These are phyloP conservation scores for Malassezia caprae DNA, from an alignment of 1,284 basidiomycete species.

Conservation along the genomic window DNA sequence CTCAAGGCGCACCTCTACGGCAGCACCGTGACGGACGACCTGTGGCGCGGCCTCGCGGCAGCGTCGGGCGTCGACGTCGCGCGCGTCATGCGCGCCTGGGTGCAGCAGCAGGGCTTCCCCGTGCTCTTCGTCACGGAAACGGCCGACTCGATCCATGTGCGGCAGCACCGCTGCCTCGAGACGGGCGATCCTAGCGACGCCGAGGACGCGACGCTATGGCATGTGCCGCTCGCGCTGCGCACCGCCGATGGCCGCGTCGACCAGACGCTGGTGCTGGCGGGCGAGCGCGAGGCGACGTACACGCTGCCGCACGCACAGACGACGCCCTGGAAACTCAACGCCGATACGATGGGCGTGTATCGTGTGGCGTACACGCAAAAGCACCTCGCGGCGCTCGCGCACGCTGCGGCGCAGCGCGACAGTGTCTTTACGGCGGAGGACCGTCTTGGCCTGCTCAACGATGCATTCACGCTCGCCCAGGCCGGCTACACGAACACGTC, in stretches of 20 bases:
- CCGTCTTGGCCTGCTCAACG: conserved; percentile 72
- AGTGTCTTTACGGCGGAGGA: conserved; percentile 70
- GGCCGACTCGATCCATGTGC: conserved; percentile 51
- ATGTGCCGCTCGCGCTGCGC: conserved; percentile 67
- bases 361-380: conserved; percentile 79
- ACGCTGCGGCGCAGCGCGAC: conserved; percentile 61
- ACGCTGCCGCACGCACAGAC: conserved; percentile 58
- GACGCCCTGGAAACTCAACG: conserved; percentile 68
- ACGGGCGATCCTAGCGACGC: conserved; percentile 60
- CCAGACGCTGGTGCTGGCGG: conserved; percentile 60
- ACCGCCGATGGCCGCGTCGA: conserved; percentile 59
- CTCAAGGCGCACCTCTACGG: conserved; percentile 73
- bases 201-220: conserved; percentile 87
- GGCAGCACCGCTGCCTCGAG: conserved; percentile 86
- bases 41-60: conserved; percentile 78
- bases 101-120: conserved; percentile 65
- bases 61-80: conserved; percentile 69
- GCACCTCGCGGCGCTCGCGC: conserved; percentile 66
- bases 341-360: conserved; percentile 77
- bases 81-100: conserved; percentile 83
- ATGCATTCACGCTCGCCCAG: conserved; percentile 67
- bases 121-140: conserved; percentile 76
- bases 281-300: conserved; percentile 60
- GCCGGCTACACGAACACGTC: conserved; percentile 69
- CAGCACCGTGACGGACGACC: conserved; percentile 74